Evolutionary conservation across 345 rosid species (phyloP).

Genomic region (Atalantia buxifolia): DNA sequence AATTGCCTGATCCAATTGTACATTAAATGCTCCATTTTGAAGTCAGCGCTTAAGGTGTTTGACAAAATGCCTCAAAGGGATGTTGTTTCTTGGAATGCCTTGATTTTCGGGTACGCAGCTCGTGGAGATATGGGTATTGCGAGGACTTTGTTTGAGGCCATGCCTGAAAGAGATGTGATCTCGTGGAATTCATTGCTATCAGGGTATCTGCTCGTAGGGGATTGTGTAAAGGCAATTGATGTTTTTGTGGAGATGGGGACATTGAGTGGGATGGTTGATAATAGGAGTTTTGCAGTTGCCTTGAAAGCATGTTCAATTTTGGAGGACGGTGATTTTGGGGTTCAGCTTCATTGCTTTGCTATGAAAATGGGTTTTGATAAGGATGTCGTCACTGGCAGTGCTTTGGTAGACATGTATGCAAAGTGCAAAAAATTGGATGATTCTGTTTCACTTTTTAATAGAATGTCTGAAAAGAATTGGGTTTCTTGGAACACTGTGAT

Average conservation of each 20-base stretch:
- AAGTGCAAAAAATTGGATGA: constrained; percentile 61
- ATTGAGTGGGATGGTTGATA: constrained; percentile 36
- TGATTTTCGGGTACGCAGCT: constrained; percentile 58
- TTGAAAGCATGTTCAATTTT: constrained; percentile 55
- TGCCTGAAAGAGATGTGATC: constrained; percentile 69
- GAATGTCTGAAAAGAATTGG: constrained; percentile 63
- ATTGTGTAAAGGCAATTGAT: constrained; percentile 38
- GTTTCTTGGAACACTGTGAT: constrained; percentile 89
- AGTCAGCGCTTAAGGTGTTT: constrained; percentile 55
- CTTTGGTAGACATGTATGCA: constrained; percentile 87
- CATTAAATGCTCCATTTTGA: constrained; percentile 40
- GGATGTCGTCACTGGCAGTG: constrained; percentile 74
- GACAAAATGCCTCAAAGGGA: constrained; percentile 62
- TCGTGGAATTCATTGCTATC: constrained; percentile 94
- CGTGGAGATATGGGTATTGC: constrained; percentile 53
- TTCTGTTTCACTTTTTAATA: constrained; percentile 52
- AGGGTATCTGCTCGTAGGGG: constrained; percentile 59
- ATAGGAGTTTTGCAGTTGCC: constrained; percentile 59
- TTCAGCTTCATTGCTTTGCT: constrained; percentile 71
- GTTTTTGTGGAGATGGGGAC: constrained; percentile 63
- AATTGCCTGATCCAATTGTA: constrained; percentile 76
- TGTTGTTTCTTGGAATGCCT: constrained; percentile 68
- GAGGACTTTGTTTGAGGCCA: constrained; percentile 36
- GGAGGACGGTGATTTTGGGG: constrained; percentile 42
- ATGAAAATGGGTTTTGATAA: constrained; percentile 48